Evolutionary conservation across 2,329 filamentous ascomycete species (phyloP).

Genomic region (Epichloe sylvatica): DNA sequence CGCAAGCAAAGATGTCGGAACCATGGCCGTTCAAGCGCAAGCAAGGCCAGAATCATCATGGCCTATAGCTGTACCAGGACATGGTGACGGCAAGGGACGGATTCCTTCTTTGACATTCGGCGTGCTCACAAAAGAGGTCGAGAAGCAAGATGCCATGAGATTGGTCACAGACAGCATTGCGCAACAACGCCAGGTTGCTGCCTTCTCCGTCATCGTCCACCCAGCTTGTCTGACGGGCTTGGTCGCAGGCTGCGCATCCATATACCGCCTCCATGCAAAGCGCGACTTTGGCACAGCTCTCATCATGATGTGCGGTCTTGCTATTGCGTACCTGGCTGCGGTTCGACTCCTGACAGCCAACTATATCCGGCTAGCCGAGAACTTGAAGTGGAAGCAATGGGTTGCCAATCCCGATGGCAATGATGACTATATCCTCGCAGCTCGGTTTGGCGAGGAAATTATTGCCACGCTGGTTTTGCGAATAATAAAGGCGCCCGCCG

Average conservation of each 20-base stretch:
- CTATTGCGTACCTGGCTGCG: slow-evolving; percentile 47
- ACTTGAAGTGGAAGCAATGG: slow-evolving; percentile 49
- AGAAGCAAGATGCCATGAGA: slow-evolving; percentile 53
- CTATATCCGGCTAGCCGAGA: slow-evolving; percentile 52
- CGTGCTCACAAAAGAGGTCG: slow-evolving; percentile 34
- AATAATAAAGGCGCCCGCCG: slow-evolving; percentile 32
- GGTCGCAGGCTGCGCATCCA: slow-evolving; percentile 22
- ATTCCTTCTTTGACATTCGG: slow-evolving; percentile 50
- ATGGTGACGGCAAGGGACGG: slow-evolving; percentile 11
- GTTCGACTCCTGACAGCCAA: slow-evolving; percentile 45
- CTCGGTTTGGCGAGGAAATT: slow-evolving; percentile 50
- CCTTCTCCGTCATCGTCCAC: slow-evolving; percentile 49
- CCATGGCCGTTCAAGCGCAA: slow-evolving; percentile 8
- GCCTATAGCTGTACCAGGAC: not conserved
- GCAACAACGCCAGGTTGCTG: slow-evolving; percentile 61
- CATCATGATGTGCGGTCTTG: slow-evolving; percentile 43
- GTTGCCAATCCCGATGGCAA: slow-evolving; percentile 19
- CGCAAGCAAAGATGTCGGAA: slow-evolving; percentile 1
- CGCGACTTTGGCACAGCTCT: slow-evolving; percentile 39
- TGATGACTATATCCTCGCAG: slow-evolving; percentile 46
- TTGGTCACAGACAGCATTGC: slow-evolving; percentile 70
- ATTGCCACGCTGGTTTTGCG: slow-evolving; percentile 58
- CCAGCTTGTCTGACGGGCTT: slow-evolving; percentile 36
- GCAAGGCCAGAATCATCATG: slow-evolving; percentile 2
- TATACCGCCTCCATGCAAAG: slow-evolving; percentile 23